Conservation (phyloP, 805 yeast species). For the Candida maesae region DNA sequence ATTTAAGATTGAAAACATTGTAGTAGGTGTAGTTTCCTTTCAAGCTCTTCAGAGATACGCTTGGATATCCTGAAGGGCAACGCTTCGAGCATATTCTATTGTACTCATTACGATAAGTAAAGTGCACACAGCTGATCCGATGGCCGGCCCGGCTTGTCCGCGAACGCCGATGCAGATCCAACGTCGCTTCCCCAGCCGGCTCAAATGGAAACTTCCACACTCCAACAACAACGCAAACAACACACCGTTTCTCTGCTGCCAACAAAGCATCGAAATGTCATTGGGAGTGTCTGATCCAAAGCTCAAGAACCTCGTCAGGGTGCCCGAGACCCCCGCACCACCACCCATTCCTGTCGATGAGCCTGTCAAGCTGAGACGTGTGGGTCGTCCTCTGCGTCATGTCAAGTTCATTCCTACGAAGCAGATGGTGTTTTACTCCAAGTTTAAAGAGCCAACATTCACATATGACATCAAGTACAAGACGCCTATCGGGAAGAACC, state of each 20-base stretch:
- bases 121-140: too few relatives aligned
- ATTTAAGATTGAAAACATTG: too few relatives aligned
- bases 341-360: constrained; percentile 9
- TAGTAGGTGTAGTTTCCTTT: too few relatives aligned
- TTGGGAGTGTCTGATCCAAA: background rate
- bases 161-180: constrained; percentile 1
- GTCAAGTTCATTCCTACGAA: constrained; percentile 48
- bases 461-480: constrained; percentile 51
- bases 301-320: constrained; percentile 10
- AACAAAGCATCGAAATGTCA: background rate
- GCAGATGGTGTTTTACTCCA: constrained; percentile 40
- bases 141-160: background rate
- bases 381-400: constrained; percentile 47
- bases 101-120: too few relatives aligned
- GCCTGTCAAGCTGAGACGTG: constrained; percentile 29
- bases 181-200: background rate
- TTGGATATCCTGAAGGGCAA: too few relatives aligned
- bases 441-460: constrained; percentile 35
- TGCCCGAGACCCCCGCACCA: constrained; percentile 8
- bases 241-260: background rate
- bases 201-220: background rate
- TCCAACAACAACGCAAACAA: background rate
- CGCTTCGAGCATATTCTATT: too few relatives aligned
- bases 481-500: constrained; percentile 43
- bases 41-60: too few relatives aligned